Conservation (phyloP, 768 basidiomycete genomes). For the Tephrocybe sp. region DNA sequence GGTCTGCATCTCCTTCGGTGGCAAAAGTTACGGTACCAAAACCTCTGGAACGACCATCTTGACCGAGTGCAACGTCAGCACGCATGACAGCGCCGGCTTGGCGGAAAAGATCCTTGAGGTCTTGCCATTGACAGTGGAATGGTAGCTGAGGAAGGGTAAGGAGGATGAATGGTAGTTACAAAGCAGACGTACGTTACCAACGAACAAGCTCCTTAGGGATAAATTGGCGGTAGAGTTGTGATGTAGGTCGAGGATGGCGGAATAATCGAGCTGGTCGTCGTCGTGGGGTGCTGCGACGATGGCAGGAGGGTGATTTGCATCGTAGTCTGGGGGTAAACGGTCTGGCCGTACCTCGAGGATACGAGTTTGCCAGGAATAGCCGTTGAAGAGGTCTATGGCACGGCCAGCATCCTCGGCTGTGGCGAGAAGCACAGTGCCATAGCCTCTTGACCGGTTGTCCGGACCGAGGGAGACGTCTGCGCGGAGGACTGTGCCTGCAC, state of each 20-base stretch:
- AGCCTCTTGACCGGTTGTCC: slow-evolving; percentile 90
- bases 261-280: slow-evolving; percentile 13
- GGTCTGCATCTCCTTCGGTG: slow-evolving; percentile 79
- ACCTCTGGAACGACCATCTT: slow-evolving; percentile 86
- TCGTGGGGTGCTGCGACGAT: slow-evolving; percentile 12
- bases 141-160: slow-evolving; percentile 58
- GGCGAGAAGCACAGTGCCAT: slow-evolving; percentile 93
- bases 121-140: slow-evolving; percentile 97
- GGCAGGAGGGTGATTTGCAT: slow-evolving; percentile 30
- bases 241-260: slow-evolving; percentile 26
- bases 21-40: slow-evolving; percentile 92
- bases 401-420: slow-evolving; percentile 93
- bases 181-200: slow-evolving; percentile 74
- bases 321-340: slow-evolving; percentile 68
- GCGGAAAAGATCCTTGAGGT: slow-evolving; percentile 94
- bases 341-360: slow-evolving; percentile 91
- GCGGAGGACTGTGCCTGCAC: slow-evolving; percentile 86
- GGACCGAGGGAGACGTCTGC: slow-evolving; percentile 80
- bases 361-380: slow-evolving; percentile 95
- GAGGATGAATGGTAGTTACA: not conserved
- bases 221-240: slow-evolving; percentile 25
- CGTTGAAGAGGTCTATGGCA: slow-evolving; percentile 96
- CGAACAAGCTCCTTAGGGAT: slow-evolving; percentile 67
- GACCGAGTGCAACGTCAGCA: slow-evolving; percentile 87
- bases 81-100: slow-evolving; percentile 88